phyloP scores from a whole-genome alignment of 139 green algal genomes.

The Limnomonas spitsbergensis region DNA sequence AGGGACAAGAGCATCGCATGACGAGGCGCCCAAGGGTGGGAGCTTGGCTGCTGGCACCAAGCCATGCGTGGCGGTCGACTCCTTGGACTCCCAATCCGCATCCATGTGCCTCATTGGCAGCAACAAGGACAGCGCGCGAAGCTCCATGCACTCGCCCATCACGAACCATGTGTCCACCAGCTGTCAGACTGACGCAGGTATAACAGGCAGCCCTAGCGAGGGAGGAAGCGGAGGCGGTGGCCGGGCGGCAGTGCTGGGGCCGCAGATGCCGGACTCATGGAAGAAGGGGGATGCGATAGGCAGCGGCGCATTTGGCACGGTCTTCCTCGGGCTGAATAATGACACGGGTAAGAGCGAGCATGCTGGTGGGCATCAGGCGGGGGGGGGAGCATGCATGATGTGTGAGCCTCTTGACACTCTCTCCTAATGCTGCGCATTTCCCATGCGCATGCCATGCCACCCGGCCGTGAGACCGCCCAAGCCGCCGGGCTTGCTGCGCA shows the following conservation, averaged over 20 bases:
- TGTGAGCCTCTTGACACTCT: too few species aligned
- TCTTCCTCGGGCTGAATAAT: constrained; percentile 53
- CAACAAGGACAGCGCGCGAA: not conserved
- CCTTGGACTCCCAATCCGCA: not conserved
- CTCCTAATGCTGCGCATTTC: too few species aligned
- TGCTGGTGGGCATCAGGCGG: not conserved
- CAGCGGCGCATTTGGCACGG: constrained; percentile 43
- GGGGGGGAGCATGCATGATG: too few species aligned
- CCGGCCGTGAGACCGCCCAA: too few species aligned
- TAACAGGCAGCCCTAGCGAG: not conserved
- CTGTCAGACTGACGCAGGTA: not conserved
- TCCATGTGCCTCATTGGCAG: not conserved
- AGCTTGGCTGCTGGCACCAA: not conserved
- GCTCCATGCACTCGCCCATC: too few species aligned
- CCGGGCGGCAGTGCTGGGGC: not conserved
- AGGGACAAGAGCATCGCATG: not conserved
- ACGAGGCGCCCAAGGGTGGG: not conserved
- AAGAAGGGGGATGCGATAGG: constrained; percentile 47
- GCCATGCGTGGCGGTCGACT: not conserved
- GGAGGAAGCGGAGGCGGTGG: not conserved
- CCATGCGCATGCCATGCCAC: too few species aligned
- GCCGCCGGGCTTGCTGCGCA: too few species aligned
- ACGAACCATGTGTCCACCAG: too few species aligned
- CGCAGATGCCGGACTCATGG: constrained; percentile 39
- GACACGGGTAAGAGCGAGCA: constrained; percentile 27